A percentile compares a stretch with the other conserved stretches of the same genome.
phyloP scores from a whole-genome alignment of 2,329 filamentous ascomycete species.

The Ceratocystis lukuohia region DNA sequence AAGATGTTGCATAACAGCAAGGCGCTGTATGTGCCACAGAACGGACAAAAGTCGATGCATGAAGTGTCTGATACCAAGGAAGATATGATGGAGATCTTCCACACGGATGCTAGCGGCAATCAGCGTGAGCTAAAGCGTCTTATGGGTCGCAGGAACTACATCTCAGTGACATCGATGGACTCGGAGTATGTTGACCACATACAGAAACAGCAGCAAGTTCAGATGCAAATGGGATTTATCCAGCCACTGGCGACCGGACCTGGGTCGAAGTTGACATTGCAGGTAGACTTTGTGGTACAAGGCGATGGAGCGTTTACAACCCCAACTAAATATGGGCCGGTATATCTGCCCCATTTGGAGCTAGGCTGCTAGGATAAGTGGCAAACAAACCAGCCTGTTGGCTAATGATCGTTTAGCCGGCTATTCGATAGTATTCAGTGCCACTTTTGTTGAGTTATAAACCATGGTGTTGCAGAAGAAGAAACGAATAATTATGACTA shows the following conservation, averaged over 20 bases:
- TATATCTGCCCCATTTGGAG: conserved; percentile 80
- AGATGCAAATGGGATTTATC: conserved; percentile 15
- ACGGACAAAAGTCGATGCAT: conserved; percentile 64
- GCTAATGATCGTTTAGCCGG: neutral
- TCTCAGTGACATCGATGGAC: conserved; percentile 87
- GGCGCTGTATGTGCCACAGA: conserved; percentile 76
- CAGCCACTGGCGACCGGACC: conserved; percentile 29
- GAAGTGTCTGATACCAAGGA: conserved; percentile 86
- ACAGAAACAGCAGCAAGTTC: conserved; percentile 11
- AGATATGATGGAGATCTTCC: conserved; percentile 99
- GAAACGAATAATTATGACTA: too few species aligned
- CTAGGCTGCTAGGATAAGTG: conserved; percentile 43
- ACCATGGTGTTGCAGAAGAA: too few species aligned
- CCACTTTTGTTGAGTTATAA: too few species aligned
- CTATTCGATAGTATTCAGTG: neutral
- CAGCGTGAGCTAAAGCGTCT: conserved; percentile 75
- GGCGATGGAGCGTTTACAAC: conserved; percentile 67
- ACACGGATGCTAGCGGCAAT: conserved; percentile 76
- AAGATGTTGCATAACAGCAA: conserved; percentile 95
- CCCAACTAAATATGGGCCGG: conserved; percentile 91
- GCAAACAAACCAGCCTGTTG: neutral
- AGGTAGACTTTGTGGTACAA: conserved; percentile 94
- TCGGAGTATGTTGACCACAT: conserved; percentile 51
- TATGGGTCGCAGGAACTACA: conserved; percentile 87
- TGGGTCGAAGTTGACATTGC: conserved; percentile 62